These are phyloP conservation scores for Calonectria pteridis DNA, from an alignment of 2,329 filamentous ascomycete species.

Conservation along the genomic window DNA sequence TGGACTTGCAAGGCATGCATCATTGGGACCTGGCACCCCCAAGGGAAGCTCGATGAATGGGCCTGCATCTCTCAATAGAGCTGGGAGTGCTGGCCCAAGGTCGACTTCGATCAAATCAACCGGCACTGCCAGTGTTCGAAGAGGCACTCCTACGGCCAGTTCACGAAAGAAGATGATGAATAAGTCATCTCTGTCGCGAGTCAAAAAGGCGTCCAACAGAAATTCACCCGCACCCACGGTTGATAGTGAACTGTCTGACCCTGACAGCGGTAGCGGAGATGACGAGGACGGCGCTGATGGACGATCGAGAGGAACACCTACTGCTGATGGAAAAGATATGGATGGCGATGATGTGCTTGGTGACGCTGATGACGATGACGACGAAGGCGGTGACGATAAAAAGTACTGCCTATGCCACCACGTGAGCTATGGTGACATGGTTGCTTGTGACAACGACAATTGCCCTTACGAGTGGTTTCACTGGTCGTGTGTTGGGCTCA, in stretches of 20 bases:
- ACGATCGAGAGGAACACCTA: conserved; percentile 49
- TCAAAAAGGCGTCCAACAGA: conserved; percentile 70
- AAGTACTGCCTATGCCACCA: conserved; percentile 89
- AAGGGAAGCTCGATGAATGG: conserved; percentile 55
- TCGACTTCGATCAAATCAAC: conserved; percentile 60
- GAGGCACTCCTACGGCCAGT: conserved; percentile 59
- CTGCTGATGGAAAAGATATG: conserved; percentile 52
- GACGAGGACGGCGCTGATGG: conserved; percentile 59
- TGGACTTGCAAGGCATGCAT: conserved; percentile 71
- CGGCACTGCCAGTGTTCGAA: conserved; percentile 56
- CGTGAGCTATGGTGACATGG: conserved; percentile 89
- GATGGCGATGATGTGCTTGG: conserved; percentile 68
- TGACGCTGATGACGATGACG: conserved; percentile 69
- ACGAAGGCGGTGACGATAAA: conserved; percentile 81
- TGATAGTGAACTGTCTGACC: conserved; percentile 75
- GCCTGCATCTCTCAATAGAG: conserved; percentile 55
- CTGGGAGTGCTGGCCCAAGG: conserved; percentile 72
- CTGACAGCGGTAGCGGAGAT: conserved; percentile 67
- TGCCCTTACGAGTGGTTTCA: conserved; percentile 92
- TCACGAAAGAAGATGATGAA: conserved; percentile 64
- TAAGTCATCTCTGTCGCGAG: conserved; percentile 73
- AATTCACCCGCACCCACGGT: conserved; percentile 73
- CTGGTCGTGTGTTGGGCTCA: conserved; percentile 79
- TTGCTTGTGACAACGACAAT: conserved; percentile 86
- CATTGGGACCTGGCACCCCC: conserved; percentile 72